Evolutionary conservation across 2,329 filamentous ascomycete species (phyloP).

Genomic region (Magnaporthiopsis rhizophila): DNA sequence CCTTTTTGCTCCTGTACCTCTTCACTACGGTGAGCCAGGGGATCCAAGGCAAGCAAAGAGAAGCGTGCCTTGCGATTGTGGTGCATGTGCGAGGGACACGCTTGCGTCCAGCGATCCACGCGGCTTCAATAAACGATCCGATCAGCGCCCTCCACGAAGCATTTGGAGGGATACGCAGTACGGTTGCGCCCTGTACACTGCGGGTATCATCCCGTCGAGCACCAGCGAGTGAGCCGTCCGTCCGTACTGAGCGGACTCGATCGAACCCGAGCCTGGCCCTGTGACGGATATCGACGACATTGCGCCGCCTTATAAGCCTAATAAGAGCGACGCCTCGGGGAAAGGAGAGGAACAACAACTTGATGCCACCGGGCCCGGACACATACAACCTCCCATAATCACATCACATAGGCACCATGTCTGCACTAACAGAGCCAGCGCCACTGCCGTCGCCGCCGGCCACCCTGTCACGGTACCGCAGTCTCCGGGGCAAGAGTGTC

Average conservation of each 20-base stretch:
- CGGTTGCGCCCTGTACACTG: too few species aligned
- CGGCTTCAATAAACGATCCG: background rate
- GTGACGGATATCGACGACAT: background rate
- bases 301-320: background rate
- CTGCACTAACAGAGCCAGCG: slow-evolving; percentile 12
- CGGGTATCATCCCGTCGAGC: background rate
- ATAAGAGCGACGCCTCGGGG: background rate
- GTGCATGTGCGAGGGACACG: background rate
- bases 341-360: background rate
- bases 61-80: too few species aligned
- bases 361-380: background rate
- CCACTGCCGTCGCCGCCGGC: slow-evolving; percentile 11
- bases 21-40: background rate
- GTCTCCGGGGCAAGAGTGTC: slow-evolving; percentile 22
- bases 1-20: background rate
- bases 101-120: too few species aligned
- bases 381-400: too few species aligned
- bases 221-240: background rate
- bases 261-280: background rate
- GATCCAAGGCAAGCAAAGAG: too few species aligned
- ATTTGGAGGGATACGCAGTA: background rate
- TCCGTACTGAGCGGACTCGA: background rate
- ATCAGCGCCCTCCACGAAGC: background rate
- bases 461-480: slow-evolving; percentile 26
- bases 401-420: slow-evolving; percentile 9